These are phyloP conservation scores for Thelonectria discophora DNA, from an alignment of 2,329 filamentous ascomycete species.

Conservation along the genomic window DNA sequence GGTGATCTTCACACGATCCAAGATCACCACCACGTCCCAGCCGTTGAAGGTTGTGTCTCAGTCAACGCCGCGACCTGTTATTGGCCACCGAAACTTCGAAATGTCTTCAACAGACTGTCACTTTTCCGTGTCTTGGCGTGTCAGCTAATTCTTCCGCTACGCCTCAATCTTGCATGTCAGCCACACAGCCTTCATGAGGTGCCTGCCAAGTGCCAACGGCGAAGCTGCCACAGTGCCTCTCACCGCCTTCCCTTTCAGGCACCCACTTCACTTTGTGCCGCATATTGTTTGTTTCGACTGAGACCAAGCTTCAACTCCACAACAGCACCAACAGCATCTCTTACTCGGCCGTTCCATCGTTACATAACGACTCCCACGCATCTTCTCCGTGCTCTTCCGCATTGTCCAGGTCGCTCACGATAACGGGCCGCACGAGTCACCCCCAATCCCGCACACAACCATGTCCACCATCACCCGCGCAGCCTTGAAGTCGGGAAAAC, in stretches of 20 bases:
- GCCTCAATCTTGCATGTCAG: neutral
- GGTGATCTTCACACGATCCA: conserved; percentile 18
- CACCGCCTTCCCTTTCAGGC: conserved; percentile 31
- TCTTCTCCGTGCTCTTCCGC: neutral
- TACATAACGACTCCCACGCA: neutral
- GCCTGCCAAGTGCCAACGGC: neutral
- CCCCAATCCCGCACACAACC: conserved; percentile 4
- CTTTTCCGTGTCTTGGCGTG: neutral
- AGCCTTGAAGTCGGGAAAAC: conserved; percentile 78
- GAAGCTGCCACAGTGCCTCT: neutral
- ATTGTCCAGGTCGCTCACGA: neutral
- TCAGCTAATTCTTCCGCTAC: neutral
- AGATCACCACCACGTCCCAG: conserved; percentile 9
- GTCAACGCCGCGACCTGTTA: neutral
- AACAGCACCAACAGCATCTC: neutral
- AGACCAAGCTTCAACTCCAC: conserved; percentile 12
- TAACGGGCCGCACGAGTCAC: neutral
- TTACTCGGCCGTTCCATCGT: neutral
- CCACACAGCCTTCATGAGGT: neutral
- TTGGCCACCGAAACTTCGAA: neutral
- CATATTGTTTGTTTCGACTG: conserved; percentile 22
- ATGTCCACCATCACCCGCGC: conserved; percentile 89
- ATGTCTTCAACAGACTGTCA: neutral
- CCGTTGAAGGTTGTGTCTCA: neutral
- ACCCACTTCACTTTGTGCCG: conserved; percentile 9